A percentile compares a stretch with the other conserved stretches of the same genome.
Conservation (phyloP, 192 early-diverging fungal genomes). For the Entomortierella chlamydospora region DNA sequence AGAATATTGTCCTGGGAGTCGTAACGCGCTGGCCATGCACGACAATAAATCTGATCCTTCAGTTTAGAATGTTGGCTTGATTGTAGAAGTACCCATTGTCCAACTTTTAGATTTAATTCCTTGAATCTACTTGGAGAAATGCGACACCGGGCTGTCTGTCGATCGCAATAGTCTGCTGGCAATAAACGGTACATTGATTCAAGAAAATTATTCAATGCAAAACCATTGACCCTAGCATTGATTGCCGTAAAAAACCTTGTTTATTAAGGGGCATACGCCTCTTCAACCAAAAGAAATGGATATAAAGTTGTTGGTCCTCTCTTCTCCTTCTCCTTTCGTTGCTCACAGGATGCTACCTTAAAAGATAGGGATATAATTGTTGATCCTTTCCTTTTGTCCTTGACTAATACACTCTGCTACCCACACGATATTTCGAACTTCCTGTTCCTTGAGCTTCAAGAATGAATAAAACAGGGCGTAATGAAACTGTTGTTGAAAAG, state of each 20-base stretch:
- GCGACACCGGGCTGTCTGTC: constrained; percentile 40
- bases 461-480: constrained; percentile 96
- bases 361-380: background rate
- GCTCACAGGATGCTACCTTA: no score
- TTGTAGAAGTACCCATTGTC: constrained; percentile 40
- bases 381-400: background rate
- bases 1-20: constrained; percentile 24
- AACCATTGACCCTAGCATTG: no score
- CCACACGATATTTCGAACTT: constrained; percentile 99
- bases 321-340: no score
- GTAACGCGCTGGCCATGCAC: constrained; percentile 43
- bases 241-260: no score
- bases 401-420: constrained; percentile 72
- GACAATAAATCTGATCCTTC: constrained; percentile 25
- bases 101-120: constrained; percentile 16
- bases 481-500: constrained; percentile 98
- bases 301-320: no score
- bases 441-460: constrained; percentile 97
- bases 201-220: no score
- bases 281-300: no score
- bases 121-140: constrained; percentile 31
- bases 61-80: background rate
- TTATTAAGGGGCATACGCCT: no score
- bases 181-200: constrained; percentile 19
- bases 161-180: constrained; percentile 47